phyloP scores from a whole-genome alignment of 2,329 filamentous ascomycete genomes.

The Exophiala sp. region DNA sequence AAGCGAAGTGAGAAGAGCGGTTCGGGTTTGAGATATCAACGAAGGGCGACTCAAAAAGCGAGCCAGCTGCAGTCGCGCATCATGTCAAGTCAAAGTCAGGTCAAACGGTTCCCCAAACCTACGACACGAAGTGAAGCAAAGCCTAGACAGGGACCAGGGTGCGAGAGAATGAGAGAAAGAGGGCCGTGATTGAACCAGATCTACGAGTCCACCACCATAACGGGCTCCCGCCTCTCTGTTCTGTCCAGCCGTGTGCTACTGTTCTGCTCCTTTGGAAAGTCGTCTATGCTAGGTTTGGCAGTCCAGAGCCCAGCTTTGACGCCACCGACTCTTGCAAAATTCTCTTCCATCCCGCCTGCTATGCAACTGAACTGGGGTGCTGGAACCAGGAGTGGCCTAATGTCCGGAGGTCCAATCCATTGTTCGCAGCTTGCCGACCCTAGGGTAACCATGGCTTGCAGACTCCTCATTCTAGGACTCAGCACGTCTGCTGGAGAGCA shows the following conservation, averaged over 20 bases:
- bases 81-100: background rate
- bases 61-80: background rate
- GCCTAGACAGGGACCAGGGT: background rate
- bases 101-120: background rate
- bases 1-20: background rate
- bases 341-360: background rate
- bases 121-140: background rate
- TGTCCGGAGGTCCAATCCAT: background rate
- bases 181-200: background rate
- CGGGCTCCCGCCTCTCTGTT: background rate
- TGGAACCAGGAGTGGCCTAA: background rate
- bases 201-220: background rate
- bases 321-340: slow-evolving; percentile 6
- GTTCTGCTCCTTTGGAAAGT: background rate
- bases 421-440: background rate
- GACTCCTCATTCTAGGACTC: no score
- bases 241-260: background rate
- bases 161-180: background rate
- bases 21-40: background rate
- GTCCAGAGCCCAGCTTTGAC: background rate
- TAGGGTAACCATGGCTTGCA: no score
- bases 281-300: background rate
- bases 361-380: background rate
- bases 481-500: no score
- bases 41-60: background rate